Evolutionary conservation across 129 eudicot species (phyloP).

Genomic region (Heracleum sosnowskyi): DNA sequence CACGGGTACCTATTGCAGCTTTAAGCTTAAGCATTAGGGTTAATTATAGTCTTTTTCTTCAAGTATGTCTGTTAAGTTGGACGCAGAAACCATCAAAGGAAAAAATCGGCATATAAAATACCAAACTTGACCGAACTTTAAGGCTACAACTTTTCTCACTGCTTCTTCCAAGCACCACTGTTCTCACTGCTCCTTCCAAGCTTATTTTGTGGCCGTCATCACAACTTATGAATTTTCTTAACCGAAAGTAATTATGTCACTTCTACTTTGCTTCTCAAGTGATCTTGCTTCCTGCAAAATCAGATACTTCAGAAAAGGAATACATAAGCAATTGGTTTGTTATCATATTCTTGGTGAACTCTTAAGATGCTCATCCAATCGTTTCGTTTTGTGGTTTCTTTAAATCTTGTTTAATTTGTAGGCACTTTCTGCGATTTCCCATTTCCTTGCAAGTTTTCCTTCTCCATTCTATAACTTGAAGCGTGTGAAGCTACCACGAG

Average conservation of each 20-base stretch:
- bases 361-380: background rate
- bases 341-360: background rate
- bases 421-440: background rate
- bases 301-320: background rate
- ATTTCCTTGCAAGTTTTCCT: background rate
- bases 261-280: background rate
- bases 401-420: too few species aligned
- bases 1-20: background rate
- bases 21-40: background rate
- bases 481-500: background rate
- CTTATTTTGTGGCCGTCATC: too few species aligned
- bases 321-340: background rate
- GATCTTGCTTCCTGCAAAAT: background rate
- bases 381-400: background rate
- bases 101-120: background rate
- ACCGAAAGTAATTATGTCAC: background rate
- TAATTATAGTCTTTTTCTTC: background rate
- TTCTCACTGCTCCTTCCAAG: too few species aligned
- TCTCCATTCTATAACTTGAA: background rate
- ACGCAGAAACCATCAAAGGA: background rate
- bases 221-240: too few species aligned
- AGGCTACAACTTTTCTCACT: background rate
- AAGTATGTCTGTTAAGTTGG: background rate
- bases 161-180: background rate
- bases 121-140: background rate